phyloP scores from a whole-genome alignment of 2,329 filamentous ascomycete species.

The Verticillium nonalfalfae region DNA sequence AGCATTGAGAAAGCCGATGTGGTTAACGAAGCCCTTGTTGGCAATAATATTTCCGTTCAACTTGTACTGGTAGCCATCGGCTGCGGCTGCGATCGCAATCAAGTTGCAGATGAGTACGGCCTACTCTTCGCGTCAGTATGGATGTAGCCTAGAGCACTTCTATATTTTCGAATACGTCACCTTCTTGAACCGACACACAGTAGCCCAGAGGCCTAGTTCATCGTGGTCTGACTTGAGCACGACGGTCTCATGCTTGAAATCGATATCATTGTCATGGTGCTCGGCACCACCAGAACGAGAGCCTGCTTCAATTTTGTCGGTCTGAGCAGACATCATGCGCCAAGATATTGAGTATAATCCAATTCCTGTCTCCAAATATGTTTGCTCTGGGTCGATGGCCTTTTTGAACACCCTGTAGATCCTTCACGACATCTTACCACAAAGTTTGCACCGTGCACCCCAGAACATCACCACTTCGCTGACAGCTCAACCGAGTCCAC shows the following conservation, averaged over 20 bases:
- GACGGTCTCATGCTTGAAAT: background rate
- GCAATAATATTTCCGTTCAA: conserved; percentile 22
- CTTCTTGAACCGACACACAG: background rate
- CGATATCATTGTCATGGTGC: background rate
- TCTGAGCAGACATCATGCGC: background rate
- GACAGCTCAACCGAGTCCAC: background rate
- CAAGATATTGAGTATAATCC: background rate
- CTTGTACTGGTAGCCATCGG: conserved; percentile 20
- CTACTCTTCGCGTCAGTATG: background rate
- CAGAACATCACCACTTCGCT: background rate
- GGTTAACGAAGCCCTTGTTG: conserved; percentile 28
- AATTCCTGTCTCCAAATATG: background rate
- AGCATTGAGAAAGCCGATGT: conserved; percentile 20
- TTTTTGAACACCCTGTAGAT: background rate
- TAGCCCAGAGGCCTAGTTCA: background rate
- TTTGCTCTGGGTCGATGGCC: background rate
- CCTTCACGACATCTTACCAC: background rate
- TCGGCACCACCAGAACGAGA: background rate
- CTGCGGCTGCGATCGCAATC: conserved; percentile 16
- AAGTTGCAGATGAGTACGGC: conserved; percentile 12
- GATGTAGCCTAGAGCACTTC: too few species aligned
- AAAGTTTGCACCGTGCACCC: background rate
- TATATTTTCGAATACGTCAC: background rate
- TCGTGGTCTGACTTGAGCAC: background rate
- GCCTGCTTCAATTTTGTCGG: background rate